Evolutionary conservation across 495 filamentous ascomycete species (phyloP), one percentile per base, ranked within the genome.

Genomic region (Aspergillus coremiiformis): DNA sequence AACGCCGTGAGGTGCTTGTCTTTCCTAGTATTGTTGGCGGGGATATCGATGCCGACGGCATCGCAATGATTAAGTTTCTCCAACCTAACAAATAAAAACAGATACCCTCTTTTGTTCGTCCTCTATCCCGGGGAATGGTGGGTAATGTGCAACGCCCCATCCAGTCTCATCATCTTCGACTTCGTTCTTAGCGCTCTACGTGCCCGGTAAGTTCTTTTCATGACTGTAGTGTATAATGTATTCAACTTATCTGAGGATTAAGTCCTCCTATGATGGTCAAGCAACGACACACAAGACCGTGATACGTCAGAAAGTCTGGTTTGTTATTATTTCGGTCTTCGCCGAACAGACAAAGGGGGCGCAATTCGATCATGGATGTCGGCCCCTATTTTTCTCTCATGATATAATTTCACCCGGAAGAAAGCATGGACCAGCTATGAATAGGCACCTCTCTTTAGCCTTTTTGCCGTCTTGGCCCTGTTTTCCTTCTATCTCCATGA

Each of bases 181-280:
- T 65, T 70, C 35, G 69, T 85, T 50, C 57, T 89, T 58, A n/a
- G 68, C 74, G 41, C 72, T 81, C 26, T 93, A 91, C 69, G 75
- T 83, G 39, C 87, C 87, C 17, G 82, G 86, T 88, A 62, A 71
- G 81, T n/a, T n/a, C n/a, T n/a, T n/a, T n/a, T n/a, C n/a, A n/a
- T n/a, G n/a, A n/a, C n/a, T n/a, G n/a, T n/a, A n/a, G n/a, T n/a
- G n/a, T n/a, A n/a, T n/a, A n/a, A n/a, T n/a, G n/a, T n/a, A n/a
- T n/a, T 76, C 7, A 20, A 6, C 4, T 19, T 7, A 1, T 11
- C 17, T 41, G 8, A 20, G 19, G 20, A 2, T 21, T 55, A 89
- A 86, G 86, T 12, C 79, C 85, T 10, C 84, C 85, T 46, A 81
- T 88, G 57, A 94, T 94, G 89, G 78, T 92, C 61, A 73, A 70